These are phyloP conservation scores for Hura crepitans DNA, from an alignment of 441 rosid genomes.

Conservation along the genomic window DNA sequence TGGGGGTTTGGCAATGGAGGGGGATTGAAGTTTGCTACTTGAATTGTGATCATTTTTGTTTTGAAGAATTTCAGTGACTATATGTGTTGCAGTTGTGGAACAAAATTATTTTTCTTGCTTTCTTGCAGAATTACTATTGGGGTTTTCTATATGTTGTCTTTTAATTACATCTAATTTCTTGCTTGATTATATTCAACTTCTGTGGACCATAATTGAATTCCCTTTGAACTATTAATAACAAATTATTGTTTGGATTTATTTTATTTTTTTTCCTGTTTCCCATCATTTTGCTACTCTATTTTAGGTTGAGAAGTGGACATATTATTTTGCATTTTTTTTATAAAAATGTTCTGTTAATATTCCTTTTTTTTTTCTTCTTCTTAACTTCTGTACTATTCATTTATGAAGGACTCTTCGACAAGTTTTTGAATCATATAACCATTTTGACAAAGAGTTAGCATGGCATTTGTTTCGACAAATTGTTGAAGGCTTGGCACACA, in stretches of 20 bases:
- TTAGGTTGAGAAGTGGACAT: background rate
- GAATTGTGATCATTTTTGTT: background rate
- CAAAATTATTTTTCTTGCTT: background rate
- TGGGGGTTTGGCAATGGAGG: background rate
- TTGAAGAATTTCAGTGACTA: background rate
- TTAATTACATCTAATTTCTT: background rate
- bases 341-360: conserved; percentile 9
- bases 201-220: background rate
- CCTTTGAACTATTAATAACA: background rate
- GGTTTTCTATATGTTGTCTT: background rate
- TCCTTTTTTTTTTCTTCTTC: background rate
- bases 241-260: background rate
- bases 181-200: background rate
- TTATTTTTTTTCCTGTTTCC: conserved; percentile 8
- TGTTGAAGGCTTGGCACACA: conserved; percentile 94
- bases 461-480: conserved; percentile 94
- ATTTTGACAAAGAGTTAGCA: conserved; percentile 72
- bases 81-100: background rate
- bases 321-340: background rate
- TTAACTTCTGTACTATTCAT: background rate
- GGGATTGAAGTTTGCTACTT: background rate
- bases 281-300: background rate
- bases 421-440: conserved; percentile 75
- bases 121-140: background rate
- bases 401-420: conserved; percentile 80